Base-by-base conservation (phyloP, 768 basidiomycete species). In the Nevesoporus exiguus region DNA sequence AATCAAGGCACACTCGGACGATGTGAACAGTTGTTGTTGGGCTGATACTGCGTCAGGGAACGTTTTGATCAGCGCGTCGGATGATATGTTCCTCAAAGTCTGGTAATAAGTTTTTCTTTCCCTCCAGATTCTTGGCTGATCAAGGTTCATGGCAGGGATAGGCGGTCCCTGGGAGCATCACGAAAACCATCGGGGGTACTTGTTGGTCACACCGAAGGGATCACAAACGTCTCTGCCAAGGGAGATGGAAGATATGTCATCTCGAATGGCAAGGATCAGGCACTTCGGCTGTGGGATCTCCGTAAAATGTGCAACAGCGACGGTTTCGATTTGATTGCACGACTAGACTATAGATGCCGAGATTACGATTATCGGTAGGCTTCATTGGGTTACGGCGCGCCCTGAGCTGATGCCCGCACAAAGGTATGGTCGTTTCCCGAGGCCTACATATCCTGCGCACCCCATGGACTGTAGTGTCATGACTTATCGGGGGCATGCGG, bases 1-100 rank as follows among this genome's bases (percentile, higher is more conserved):
- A 62, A 93, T 99, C 17, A 60, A 71, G n/a, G 97, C 93, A 0
- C 97, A 99, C 65, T 67, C 72, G 2, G 87, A 92, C 66, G 97
- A 99, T 67, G 89, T 98, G 39, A 99, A 99, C 63, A 91, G 92
- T 65, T 85, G 94, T 72, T 93, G 90, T 66, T 99, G 95, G 86
- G 97, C 97, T 0, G 95, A 98, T 66, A 86, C 86, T 11, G 81
- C 83, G 3, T 95, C 92, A 13, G 93, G 93, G 11, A 98, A 99
- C 67, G 84, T 99, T 19, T 81, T 99, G 25, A 85, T 98, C 47
- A 96, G 93, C 61, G 97, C 91, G 1, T 95, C 93, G 1, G 97
- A 99, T 64, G 97, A 99, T 66, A 85, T 83, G 0, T 95, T 88
- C 70, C 74, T 98, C 56, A 98, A 98, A 80, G 85, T 98, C 55